A percentile compares a stretch with the other conserved stretches of the same genome.
Evolutionary conservation across 768 basidiomycete genomes (phyloP).

Genomic region (Boletus vermiculosoides): DNA sequence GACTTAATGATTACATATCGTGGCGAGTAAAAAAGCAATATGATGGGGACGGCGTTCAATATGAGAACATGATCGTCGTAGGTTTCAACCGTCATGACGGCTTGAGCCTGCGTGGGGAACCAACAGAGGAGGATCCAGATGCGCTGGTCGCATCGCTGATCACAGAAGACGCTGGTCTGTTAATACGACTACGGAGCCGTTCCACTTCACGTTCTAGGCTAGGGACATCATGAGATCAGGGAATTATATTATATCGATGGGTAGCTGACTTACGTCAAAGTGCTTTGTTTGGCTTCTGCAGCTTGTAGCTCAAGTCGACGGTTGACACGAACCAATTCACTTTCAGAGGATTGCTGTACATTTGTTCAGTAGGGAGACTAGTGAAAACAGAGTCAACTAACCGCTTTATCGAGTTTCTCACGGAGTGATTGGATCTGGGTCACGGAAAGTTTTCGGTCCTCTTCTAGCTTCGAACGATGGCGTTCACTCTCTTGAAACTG

Average conservation of each 20-base stretch:
- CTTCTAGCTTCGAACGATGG: slow-evolving; percentile 59
- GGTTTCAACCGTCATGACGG: slow-evolving; percentile 12
- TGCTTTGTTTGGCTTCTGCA: slow-evolving; percentile 67
- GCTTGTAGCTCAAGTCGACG: slow-evolving; percentile 77
- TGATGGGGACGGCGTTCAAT: neutral
- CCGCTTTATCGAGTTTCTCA: slow-evolving; percentile 58
- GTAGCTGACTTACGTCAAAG: slow-evolving; percentile 52
- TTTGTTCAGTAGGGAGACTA: slow-evolving; percentile 4
- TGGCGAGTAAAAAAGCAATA: neutral
- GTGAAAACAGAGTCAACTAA: slow-evolving; percentile 34
- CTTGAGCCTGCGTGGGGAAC: slow-evolving; percentile 31
- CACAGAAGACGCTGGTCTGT: slow-evolving; percentile 49
- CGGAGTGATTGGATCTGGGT: slow-evolving; percentile 56
- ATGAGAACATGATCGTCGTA: neutral
- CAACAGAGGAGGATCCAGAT: slow-evolving; percentile 25
- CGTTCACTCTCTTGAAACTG: slow-evolving; percentile 63
- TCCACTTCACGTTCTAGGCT: slow-evolving; percentile 71
- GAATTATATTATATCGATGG: neutral
- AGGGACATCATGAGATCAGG: slow-evolving; percentile 1
- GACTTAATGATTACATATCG: slow-evolving; percentile 18
- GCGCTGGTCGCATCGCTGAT: slow-evolving; percentile 23
- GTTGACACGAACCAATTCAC: slow-evolving; percentile 64
- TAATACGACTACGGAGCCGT: slow-evolving; percentile 61
- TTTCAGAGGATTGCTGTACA: slow-evolving; percentile 67
- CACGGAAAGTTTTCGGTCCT: slow-evolving; percentile 62